Percentiles rank a stretch among this genome's conserved stretches.
Evolutionary conservation across 495 filamentous ascomycete genomes (phyloP).

Genomic region (Bathelium albidoporum): DNA sequence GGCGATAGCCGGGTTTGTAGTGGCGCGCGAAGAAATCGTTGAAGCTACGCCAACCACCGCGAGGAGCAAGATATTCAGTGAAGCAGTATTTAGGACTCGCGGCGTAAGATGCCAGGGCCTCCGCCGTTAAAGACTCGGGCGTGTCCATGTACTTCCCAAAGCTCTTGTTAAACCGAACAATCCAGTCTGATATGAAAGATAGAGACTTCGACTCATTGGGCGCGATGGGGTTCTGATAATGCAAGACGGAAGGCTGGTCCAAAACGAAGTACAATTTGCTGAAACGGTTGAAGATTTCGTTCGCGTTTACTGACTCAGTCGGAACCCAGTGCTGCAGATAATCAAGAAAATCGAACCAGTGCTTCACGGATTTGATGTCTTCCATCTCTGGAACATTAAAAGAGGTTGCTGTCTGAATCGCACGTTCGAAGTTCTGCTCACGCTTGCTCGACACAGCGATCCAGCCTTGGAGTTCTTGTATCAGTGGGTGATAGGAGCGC

Average conservation of each 20-base stretch:
- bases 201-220: not conserved
- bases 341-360: not conserved
- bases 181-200: not conserved
- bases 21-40: conserved; percentile 28
- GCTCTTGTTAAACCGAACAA: not conserved
- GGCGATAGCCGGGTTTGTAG: conserved; percentile 18
- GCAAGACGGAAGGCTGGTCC: not conserved
- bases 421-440: not conserved
- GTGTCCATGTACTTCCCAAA: not conserved
- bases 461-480: not conserved
- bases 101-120: not conserved
- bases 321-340: not conserved
- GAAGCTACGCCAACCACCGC: conserved; percentile 22
- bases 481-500: not conserved
- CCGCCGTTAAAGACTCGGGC: not conserved
- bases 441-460: not conserved
- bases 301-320: not conserved
- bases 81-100: conserved; percentile 17
- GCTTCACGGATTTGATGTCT: not conserved
- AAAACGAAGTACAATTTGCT: not conserved
- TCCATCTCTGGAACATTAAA: not conserved
- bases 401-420: not conserved
- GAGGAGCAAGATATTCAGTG: conserved; percentile 19
- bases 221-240: not conserved
- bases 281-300: not conserved